These are phyloP conservation scores for Claviceps arundinis DNA, from an alignment of 2,329 filamentous ascomycete species.

Conservation along the genomic window DNA sequence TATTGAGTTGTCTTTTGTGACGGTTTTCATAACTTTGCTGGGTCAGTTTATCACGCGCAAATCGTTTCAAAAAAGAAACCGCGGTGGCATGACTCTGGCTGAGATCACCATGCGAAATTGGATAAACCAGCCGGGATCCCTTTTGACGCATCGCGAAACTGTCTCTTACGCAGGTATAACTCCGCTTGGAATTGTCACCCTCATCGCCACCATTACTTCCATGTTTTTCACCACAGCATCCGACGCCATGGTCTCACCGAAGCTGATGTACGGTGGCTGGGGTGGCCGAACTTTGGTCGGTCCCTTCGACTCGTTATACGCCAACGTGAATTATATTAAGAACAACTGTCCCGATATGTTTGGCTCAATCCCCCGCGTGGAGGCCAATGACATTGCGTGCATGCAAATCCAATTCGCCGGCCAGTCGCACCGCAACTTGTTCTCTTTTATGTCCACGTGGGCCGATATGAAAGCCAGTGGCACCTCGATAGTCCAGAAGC, in stretches of 20 bases:
- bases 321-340: slow-evolving; percentile 44
- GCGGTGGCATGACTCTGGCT: slow-evolving; percentile 59
- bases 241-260: slow-evolving; percentile 61
- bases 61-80: slow-evolving; percentile 45
- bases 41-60: slow-evolving; percentile 63
- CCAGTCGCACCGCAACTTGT: slow-evolving; percentile 56
- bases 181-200: slow-evolving; percentile 48
- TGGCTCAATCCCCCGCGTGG: slow-evolving; percentile 22
- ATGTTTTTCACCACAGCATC: slow-evolving; percentile 68
- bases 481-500: slow-evolving; percentile 21
- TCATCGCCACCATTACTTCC: slow-evolving; percentile 48
- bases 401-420: slow-evolving; percentile 57
- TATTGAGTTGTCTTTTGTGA: slow-evolving; percentile 67
- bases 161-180: slow-evolving; percentile 51
- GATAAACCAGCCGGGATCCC: slow-evolving; percentile 58
- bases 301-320: slow-evolving; percentile 47
- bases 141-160: slow-evolving; percentile 56
- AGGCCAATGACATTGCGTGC: slow-evolving; percentile 40
- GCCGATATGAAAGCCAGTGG: slow-evolving; percentile 28
- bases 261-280: slow-evolving; percentile 46
- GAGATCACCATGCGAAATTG: slow-evolving; percentile 69
- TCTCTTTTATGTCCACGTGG: slow-evolving; percentile 48
- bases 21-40: slow-evolving; percentile 59
- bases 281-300: slow-evolving; percentile 37
- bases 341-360: slow-evolving; percentile 50